phyloP scores from a whole-genome alignment of 352 stramenopile genomes.

The Globisporangium irregulare region DNA sequence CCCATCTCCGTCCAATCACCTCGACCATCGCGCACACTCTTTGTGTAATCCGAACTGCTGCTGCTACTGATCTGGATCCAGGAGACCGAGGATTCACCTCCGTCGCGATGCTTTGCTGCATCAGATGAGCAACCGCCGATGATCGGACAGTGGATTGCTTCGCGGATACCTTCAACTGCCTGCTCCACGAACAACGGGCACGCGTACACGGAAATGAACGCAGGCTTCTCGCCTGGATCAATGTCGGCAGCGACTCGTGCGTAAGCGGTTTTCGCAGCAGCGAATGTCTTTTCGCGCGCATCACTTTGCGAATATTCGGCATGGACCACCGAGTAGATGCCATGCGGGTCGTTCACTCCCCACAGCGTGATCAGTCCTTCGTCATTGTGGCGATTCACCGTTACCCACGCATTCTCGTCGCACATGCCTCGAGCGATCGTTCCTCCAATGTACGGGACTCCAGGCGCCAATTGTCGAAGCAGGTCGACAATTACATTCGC shows the following conservation, averaged over 20 bases:
- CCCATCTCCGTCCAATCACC: constrained; percentile 84
- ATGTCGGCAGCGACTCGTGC: constrained; percentile 49
- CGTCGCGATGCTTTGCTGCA: constrained; percentile 65
- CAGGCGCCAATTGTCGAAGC: constrained; percentile 69
- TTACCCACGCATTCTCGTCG: constrained; percentile 86
- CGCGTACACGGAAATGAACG: constrained; percentile 79
- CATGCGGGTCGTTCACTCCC: constrained; percentile 82
- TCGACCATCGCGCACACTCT: constrained; percentile 63
- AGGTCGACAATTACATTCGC: constrained; percentile 70
- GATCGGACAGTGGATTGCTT: constrained; percentile 76
- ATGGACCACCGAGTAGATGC: constrained; percentile 80
- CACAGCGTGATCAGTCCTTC: constrained; percentile 81
- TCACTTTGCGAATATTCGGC: constrained; percentile 79
- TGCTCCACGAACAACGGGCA: constrained; percentile 82
- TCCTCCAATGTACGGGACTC: constrained; percentile 80
- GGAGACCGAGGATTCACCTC: constrained; percentile 51
- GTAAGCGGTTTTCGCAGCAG: constrained; percentile 64
- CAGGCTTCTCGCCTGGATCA: constrained; percentile 65
- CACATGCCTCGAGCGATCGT: constrained; percentile 84
- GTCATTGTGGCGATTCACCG: constrained; percentile 82
- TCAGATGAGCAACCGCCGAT: constrained; percentile 84
- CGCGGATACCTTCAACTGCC: constrained; percentile 77
- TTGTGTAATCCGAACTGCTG: constrained; percentile 76
- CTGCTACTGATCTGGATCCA: constrained; percentile 89
- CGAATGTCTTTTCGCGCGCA: constrained; percentile 73